Conservation (phyloP, 2,329 filamentous ascomycete species). For the Trichoderma oligosporum region DNA sequence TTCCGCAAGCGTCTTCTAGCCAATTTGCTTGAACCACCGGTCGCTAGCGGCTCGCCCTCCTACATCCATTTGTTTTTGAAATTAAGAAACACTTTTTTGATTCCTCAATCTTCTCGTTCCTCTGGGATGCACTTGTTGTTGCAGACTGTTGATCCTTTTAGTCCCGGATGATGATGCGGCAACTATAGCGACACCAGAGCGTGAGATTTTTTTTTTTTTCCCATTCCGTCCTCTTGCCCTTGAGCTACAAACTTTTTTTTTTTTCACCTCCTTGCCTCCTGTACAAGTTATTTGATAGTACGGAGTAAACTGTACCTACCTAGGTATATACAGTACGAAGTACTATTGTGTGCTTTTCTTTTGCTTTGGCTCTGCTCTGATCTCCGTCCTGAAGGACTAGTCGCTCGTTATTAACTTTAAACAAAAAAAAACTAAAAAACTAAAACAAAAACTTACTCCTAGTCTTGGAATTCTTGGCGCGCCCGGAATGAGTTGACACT, state of each 20-base stretch:
- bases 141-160: background rate
- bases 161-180: conserved; percentile 1
- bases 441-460: background rate
- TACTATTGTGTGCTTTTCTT: too few relatives aligned
- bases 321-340: too few relatives aligned
- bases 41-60: too few relatives aligned
- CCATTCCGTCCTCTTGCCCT: background rate
- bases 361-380: background rate
- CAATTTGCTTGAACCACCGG: too few relatives aligned
- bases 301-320: too few relatives aligned
- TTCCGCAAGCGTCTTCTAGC: too few relatives aligned
- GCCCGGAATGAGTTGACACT: conserved; percentile 5
- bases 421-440: background rate
- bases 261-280: background rate
- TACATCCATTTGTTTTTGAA: conserved; percentile 1
- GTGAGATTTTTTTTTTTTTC: too few relatives aligned
- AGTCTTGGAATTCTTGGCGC: background rate
- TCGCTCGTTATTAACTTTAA: conserved; percentile 9
- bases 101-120: conserved; percentile 3
- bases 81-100: background rate
- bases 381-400: background rate
- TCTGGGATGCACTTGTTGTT: background rate
- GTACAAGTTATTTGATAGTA: too few relatives aligned
- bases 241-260: background rate
- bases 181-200: conserved; percentile 5